phyloP scores from a whole-genome alignment of 352 stramenopile species.

The Thraustochytrium sp. region DNA sequence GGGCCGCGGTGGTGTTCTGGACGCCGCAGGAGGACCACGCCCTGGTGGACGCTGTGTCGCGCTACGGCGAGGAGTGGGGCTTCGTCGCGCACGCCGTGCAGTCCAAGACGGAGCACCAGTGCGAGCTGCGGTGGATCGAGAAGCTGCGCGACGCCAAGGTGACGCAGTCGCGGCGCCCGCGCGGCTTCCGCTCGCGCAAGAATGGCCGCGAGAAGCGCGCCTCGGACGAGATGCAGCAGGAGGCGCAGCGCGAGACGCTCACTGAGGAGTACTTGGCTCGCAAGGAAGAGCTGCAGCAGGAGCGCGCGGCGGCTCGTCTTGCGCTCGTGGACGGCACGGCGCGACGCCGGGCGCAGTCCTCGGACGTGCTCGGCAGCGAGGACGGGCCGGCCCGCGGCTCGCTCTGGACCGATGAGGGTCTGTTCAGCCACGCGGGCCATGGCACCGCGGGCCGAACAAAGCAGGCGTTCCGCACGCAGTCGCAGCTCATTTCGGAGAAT shows the following conservation, averaged over 20 bases:
- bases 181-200: background rate
- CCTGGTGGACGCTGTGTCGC: background rate
- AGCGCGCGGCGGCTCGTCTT: background rate
- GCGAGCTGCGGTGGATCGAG: background rate
- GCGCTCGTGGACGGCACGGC: background rate
- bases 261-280: background rate
- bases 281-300: background rate
- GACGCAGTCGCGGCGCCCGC: background rate
- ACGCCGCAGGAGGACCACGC: background rate
- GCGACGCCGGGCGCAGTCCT: background rate
- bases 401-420: no score
- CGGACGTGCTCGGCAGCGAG: background rate
- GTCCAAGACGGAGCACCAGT: background rate
- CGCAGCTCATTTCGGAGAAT: no score
- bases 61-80: slow-evolving; percentile 31
- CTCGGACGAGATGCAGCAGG: background rate
- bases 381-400: no score
- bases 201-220: background rate
- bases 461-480: no score
- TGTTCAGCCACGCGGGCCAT: no score
- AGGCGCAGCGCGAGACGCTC: background rate
- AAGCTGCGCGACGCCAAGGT: background rate
- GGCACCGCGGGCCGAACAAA: no score
- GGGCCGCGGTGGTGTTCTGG: background rate
- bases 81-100: background rate